These are phyloP conservation scores for Papilionanthe hybrid DNA, from an alignment of 116 monocot species.

Conservation along the genomic window DNA sequence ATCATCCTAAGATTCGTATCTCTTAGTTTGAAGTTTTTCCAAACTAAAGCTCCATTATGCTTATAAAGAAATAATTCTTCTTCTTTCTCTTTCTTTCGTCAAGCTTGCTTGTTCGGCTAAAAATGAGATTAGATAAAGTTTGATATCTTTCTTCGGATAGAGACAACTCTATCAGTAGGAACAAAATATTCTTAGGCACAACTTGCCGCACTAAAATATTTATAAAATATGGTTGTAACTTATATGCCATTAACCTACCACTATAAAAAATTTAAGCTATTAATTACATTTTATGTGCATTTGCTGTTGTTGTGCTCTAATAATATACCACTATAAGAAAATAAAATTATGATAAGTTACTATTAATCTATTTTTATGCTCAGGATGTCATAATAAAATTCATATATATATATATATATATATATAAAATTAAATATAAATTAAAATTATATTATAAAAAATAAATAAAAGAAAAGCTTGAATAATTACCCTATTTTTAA, in stretches of 20 bases:
- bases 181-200: background rate
- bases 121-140: constrained; percentile 2
- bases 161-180: background rate
- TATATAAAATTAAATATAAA: no score
- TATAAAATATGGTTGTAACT: background rate
- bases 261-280: background rate
- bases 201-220: background rate
- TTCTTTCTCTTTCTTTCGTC: background rate
- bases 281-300: background rate
- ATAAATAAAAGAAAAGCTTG: no score
- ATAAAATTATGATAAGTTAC: no score
- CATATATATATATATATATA: no score
- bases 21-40: constrained; percentile 2
- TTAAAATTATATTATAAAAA: no score
- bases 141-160: background rate
- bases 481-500: no score
- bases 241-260: background rate
- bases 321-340: no score
- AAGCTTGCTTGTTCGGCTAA: constrained; percentile 5
- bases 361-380: no score
- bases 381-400: no score
- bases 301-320: no score
- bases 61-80: background rate
- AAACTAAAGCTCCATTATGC: background rate
- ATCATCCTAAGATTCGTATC: constrained; percentile 7